A percentile compares a stretch with the other conserved stretches of the same genome.
These are phyloP conservation scores for Dactylonectria macrodidyma DNA, from an alignment of 2,329 filamentous ascomycete genomes.

Conservation along the genomic window DNA sequence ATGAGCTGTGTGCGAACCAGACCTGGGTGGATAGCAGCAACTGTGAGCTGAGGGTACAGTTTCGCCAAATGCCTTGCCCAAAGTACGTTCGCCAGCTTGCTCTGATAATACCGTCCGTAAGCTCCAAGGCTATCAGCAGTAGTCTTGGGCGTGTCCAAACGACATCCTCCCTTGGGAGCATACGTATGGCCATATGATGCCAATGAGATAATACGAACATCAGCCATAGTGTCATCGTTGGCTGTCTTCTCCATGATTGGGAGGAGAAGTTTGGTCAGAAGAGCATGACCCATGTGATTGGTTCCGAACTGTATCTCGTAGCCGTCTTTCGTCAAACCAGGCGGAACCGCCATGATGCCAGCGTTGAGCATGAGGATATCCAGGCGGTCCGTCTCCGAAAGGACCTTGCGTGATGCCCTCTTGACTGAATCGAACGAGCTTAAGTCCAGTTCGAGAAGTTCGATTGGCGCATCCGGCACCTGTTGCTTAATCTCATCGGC, in stretches of 20 bases:
- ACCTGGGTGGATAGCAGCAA: conserved; percentile 29
- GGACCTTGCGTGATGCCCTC: conserved; percentile 55
- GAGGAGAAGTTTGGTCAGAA: conserved; percentile 57
- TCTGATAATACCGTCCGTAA: conserved; percentile 30
- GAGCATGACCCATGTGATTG: conserved; percentile 65
- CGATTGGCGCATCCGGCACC: conserved; percentile 43
- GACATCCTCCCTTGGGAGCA: conserved; percentile 44
- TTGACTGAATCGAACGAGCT: conserved; percentile 59
- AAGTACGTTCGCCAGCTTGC: conserved; percentile 34
- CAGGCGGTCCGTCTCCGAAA: conserved; percentile 50
- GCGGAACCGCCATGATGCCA: conserved; percentile 54
- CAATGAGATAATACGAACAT: conserved; percentile 51
- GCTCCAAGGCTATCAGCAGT: conserved; percentile 24
- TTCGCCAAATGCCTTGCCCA: conserved; percentile 29
- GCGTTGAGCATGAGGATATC: conserved; percentile 61
- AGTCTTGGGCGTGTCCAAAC: conserved; percentile 49
- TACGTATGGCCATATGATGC: conserved; percentile 45
- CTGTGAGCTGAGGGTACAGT: conserved; percentile 28
- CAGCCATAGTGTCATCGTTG: conserved; percentile 25
- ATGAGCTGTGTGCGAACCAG: conserved; percentile 33
- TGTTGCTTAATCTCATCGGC: conserved; percentile 54
- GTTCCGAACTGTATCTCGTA: conserved; percentile 66
- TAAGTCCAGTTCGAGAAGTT: conserved; percentile 62
- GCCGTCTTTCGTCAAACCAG: conserved; percentile 57
- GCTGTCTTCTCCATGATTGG: conserved; percentile 50